Conservation (phyloP, 2,329 filamentous ascomycete genomes). For the Sclerotinia borealis region DNA sequence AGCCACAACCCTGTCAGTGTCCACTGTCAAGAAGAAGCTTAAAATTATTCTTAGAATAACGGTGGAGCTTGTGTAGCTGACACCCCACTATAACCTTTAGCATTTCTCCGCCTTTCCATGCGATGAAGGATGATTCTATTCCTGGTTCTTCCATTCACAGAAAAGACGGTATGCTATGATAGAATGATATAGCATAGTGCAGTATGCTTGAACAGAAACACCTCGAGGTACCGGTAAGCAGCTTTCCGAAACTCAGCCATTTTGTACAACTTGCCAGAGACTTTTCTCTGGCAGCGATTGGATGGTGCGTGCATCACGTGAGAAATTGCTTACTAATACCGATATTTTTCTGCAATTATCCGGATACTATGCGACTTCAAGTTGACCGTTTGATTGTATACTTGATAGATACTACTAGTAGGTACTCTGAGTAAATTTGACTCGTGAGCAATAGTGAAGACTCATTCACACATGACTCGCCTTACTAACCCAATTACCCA, state of each 20-base stretch:
- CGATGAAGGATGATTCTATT: not conserved
- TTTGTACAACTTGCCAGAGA: not conserved
- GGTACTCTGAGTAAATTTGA: too few species aligned
- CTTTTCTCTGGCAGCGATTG: not conserved
- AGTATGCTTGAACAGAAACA: too few species aligned
- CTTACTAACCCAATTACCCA: too few species aligned
- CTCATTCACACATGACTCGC: too few species aligned
- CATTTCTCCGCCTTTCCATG: not conserved
- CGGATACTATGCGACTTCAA: too few species aligned
- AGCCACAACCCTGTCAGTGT: not conserved
- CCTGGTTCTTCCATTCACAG: not conserved
- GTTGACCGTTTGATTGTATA: too few species aligned
- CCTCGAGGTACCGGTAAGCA: too few species aligned
- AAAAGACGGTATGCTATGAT: not conserved
- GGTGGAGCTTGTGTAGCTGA: not conserved
- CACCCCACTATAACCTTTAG: not conserved
- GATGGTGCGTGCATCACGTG: not conserved
- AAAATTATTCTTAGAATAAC: not conserved
- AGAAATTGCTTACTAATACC: too few species aligned
- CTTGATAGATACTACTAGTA: too few species aligned
- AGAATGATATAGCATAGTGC: too few species aligned
- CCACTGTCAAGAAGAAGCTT: too few species aligned
- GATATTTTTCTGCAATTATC: not conserved
- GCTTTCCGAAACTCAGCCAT: not conserved
- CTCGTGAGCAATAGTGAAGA: not conserved